Evolutionary conservation across 805 yeast species (phyloP).

Genomic region (Schwanniomyces yamadae): DNA sequence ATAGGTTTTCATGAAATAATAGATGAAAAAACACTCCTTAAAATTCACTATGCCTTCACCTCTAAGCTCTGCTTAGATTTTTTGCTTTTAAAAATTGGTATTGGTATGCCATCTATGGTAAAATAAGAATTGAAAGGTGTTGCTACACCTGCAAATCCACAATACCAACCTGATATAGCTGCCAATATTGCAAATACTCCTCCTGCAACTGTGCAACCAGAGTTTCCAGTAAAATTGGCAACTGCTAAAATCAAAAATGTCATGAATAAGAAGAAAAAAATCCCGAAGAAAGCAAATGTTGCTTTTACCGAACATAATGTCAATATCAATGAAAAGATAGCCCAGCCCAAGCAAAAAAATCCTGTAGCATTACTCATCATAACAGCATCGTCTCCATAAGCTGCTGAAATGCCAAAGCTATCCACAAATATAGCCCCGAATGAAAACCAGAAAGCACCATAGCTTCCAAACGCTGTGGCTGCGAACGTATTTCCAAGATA

Average conservation of each 20-base stretch:
- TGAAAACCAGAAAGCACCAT: constrained; percentile 56
- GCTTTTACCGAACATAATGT: constrained; percentile 54
- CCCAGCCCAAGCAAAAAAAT: constrained; percentile 61
- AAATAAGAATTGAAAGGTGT: constrained; percentile 58
- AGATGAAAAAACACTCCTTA: no score
- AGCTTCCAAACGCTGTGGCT: constrained; percentile 49
- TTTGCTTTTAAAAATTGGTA: constrained; percentile 17
- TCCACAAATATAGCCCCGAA: constrained; percentile 51
- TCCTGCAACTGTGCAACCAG: constrained; percentile 41
- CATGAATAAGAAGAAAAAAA: constrained; percentile 52
- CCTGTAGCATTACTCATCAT: constrained; percentile 51
- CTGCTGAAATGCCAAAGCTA: constrained; percentile 53
- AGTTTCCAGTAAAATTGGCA: constrained; percentile 46
- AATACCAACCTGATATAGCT: constrained; percentile 56
- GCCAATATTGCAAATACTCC: constrained; percentile 58
- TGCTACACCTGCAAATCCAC: constrained; percentile 60
- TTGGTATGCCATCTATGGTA: constrained; percentile 44
- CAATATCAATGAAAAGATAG: constrained; percentile 60
- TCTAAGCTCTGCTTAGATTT: neutral
- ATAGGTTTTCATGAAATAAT: no score
- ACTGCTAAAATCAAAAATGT: constrained; percentile 54
- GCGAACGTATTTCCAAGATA: constrained; percentile 56
- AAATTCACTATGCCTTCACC: no score
- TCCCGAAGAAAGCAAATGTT: constrained; percentile 48
- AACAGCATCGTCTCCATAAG: constrained; percentile 45